Evolutionary conservation across 768 basidiomycete genomes (phyloP).

Genomic region (Mycena kentingensis): DNA sequence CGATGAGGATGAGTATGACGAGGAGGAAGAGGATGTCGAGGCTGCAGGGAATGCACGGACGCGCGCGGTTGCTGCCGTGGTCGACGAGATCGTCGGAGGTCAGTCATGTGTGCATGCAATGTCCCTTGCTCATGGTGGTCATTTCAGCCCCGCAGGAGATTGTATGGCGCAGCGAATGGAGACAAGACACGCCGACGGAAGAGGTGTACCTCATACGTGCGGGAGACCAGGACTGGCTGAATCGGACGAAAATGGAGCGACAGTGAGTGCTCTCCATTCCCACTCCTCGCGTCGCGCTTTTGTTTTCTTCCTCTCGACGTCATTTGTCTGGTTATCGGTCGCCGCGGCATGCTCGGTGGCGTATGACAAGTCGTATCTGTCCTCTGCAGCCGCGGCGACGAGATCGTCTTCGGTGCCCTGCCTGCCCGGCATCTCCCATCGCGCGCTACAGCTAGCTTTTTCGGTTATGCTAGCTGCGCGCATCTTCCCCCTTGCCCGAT

Average conservation of each 20-base stretch:
- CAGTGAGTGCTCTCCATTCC: conserved; percentile 3
- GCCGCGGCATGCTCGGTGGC: too few relatives aligned
- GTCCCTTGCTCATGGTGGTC: conserved; percentile 9
- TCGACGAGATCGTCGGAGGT: conserved; percentile 24
- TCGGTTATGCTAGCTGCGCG: too few relatives aligned
- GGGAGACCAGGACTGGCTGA: conserved; percentile 22
- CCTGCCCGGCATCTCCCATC: too few relatives aligned
- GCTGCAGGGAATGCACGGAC: neutral
- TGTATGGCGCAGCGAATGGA: conserved; percentile 12
- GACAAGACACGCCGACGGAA: too few relatives aligned
- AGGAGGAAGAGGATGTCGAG: neutral
- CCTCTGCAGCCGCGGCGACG: too few relatives aligned
- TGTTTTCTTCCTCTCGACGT: neutral
- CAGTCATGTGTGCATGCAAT: too few relatives aligned
- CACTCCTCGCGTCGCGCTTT: neutral
- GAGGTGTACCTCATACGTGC: conserved; percentile 20
- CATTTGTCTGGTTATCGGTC: neutral
- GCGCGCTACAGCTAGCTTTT: too few relatives aligned
- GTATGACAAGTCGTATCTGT: too few relatives aligned
- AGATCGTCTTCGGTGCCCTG: too few relatives aligned
- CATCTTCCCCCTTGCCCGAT: too few relatives aligned
- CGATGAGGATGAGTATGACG: conserved; percentile 4
- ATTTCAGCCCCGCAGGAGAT: too few relatives aligned
- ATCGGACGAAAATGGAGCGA: conserved; percentile 11
- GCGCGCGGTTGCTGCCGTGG: conserved; percentile 6